phyloP scores from a whole-genome alignment of 768 basidiomycete species.

The Trametopsis cervina region DNA sequence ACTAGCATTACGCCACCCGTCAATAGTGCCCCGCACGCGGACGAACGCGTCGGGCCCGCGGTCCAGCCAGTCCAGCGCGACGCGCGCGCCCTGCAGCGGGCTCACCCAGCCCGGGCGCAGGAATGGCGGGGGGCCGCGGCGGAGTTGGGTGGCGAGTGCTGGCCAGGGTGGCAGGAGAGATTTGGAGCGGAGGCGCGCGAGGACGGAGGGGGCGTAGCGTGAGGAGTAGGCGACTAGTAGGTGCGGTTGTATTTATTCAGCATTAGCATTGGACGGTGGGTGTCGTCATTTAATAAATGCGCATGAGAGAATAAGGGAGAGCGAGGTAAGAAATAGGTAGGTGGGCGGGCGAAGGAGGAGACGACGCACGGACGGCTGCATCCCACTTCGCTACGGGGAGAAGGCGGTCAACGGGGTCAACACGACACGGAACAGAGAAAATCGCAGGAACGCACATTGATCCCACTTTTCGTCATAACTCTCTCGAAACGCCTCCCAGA shows the following conservation, averaged over 20 bases:
- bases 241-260: conserved; percentile 7
- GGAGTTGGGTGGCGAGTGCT: conserved; percentile 21
- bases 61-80: conserved; percentile 24
- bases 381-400: conserved; percentile 15
- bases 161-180: conserved; percentile 22
- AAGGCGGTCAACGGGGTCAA: conserved; percentile 2
- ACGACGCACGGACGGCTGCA: conserved; percentile 19
- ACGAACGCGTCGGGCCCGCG: conserved; percentile 15
- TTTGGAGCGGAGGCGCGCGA: conserved; percentile 20
- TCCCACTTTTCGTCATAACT: conserved; percentile 25
- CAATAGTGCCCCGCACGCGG: conserved; percentile 19
- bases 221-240: conserved; percentile 17
- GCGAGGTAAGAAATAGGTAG: too few species aligned
- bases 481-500: conserved; percentile 23
- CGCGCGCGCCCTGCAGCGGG: conserved; percentile 20
- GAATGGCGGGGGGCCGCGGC: conserved; percentile 24
- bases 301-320: too few species aligned
- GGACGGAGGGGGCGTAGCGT: conserved; percentile 18
- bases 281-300: too few species aligned
- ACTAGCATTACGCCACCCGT: conserved; percentile 22
- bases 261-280: too few species aligned
- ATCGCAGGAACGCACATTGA: conserved; percentile 20
- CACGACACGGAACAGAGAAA: not conserved
- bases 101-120: conserved; percentile 25
- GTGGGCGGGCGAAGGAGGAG: not conserved